Conservation (phyloP, 2,329 filamentous ascomycete genomes). For the Pseudogymnoascus sp. region DNA sequence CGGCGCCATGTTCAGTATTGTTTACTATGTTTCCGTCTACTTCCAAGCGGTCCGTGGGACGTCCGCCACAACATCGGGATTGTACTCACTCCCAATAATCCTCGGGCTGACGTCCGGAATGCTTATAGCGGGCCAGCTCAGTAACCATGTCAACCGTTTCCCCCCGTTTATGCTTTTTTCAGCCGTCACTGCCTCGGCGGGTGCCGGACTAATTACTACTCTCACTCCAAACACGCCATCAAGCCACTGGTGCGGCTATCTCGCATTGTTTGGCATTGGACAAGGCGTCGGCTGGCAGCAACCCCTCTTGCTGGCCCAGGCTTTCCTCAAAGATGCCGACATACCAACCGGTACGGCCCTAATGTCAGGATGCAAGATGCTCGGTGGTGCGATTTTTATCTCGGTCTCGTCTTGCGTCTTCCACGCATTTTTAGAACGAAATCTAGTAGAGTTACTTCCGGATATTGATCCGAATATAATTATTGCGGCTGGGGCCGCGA, state of each 20-base stretch:
- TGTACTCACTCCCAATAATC: conserved; percentile 29
- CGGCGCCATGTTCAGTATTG: conserved; percentile 21
- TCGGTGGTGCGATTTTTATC: conserved; percentile 59
- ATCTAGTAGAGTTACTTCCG: background rate
- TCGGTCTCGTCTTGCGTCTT: conserved; percentile 60
- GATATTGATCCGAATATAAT: background rate
- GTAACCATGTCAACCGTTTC: conserved; percentile 25
- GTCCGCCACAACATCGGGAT: conserved; percentile 30
- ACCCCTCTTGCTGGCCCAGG: conserved; percentile 36
- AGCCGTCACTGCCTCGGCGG: conserved; percentile 33
- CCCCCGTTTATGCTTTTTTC: conserved; percentile 27
- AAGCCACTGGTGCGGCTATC: conserved; percentile 29
- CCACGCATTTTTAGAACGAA: background rate
- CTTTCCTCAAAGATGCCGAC: conserved; percentile 39
- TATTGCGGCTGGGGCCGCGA: background rate
- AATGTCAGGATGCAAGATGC: conserved; percentile 53
- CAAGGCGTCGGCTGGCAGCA: conserved; percentile 19
- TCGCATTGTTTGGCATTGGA: conserved; percentile 12
- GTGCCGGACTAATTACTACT: conserved; percentile 32
- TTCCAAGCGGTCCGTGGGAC: conserved; percentile 38
- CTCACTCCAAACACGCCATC: conserved; percentile 27
- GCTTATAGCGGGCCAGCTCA: conserved; percentile 26
- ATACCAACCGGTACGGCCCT: conserved; percentile 45
- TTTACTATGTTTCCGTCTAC: conserved; percentile 37
- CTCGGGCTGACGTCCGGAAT: conserved; percentile 24